Conservation (phyloP, 768 basidiomycete species). For the Tephrocybe sp. region DNA sequence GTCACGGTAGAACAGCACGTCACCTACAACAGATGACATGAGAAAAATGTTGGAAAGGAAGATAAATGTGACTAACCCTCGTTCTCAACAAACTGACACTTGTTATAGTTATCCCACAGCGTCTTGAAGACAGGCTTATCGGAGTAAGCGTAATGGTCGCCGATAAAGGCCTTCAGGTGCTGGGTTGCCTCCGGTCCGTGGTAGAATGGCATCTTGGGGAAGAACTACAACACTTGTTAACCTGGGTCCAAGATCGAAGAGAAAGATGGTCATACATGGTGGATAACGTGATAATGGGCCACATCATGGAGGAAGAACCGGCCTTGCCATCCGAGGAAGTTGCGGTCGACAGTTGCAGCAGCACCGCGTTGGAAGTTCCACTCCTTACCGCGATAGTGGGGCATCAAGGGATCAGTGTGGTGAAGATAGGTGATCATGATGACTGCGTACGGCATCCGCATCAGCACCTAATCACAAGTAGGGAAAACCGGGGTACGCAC, state of each 20-base stretch:
- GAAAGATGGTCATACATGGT: constrained; percentile 41
- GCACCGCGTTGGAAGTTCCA: constrained; percentile 67
- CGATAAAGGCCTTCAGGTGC: constrained; percentile 47
- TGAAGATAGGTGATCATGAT: too few species aligned
- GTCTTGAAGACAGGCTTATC: constrained; percentile 40
- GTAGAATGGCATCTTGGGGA: constrained; percentile 62
- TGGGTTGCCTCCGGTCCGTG: constrained; percentile 52
- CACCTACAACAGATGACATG: constrained; percentile 32
- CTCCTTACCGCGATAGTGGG: constrained; percentile 55
- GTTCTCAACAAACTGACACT: constrained; percentile 60
- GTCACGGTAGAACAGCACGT: constrained; percentile 45
- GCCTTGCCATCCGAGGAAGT: constrained; percentile 63
- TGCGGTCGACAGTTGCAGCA: constrained; percentile 56
- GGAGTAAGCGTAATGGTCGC: constrained; percentile 49
- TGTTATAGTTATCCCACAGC: constrained; percentile 55
- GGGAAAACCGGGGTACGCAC: constrained; percentile 36
- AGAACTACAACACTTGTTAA: constrained; percentile 53
- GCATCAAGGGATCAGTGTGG: constrained; percentile 52
- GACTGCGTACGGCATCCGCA: constrained; percentile 32
- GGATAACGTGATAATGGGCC: constrained; percentile 62
- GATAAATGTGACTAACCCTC: constrained; percentile 39
- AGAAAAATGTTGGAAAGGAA: background rate
- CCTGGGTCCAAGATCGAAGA: background rate
- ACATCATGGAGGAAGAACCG: constrained; percentile 67
- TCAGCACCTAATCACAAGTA: too few species aligned